These are phyloP conservation scores for Epipyxis sp. DNA, from an alignment of 108 stramenopile species.

Conservation along the genomic window DNA sequence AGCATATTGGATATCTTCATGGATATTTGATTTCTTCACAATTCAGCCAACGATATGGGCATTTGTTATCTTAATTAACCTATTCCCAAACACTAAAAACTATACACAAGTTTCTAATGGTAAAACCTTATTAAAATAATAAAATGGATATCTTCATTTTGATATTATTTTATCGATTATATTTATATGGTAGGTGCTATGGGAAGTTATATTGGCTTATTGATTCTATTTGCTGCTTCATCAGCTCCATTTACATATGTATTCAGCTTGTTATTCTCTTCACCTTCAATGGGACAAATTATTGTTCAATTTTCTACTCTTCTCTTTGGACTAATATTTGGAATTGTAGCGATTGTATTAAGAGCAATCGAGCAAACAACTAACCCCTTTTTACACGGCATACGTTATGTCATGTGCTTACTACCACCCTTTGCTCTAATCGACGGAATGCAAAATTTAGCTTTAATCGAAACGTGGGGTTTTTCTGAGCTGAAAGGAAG, in stretches of 20 bases:
- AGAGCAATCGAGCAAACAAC: conserved; percentile 49
- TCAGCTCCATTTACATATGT: conserved; percentile 86
- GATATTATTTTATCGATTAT: conserved; percentile 47
- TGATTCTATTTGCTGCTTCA: conserved; percentile 84
- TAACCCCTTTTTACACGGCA: conserved; percentile 48
- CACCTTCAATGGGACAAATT: conserved; percentile 72
- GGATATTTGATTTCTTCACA: conserved; percentile 78
- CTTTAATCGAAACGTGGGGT: conserved; percentile 27
- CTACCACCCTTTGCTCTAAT: conserved; percentile 68
- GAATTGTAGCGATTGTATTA: conserved; percentile 63
- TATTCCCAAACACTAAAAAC: too few relatives aligned
- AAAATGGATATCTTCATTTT: conserved; percentile 69
- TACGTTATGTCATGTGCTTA: conserved; percentile 57
- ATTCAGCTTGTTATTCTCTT: conserved; percentile 75
- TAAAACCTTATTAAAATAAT: too few relatives aligned
- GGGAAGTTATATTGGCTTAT: conserved; percentile 65
- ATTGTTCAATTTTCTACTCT: conserved; percentile 82
- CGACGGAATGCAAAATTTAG: conserved; percentile 63
- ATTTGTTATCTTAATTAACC: too few relatives aligned
- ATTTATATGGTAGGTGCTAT: conserved; percentile 58
- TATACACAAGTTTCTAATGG: too few relatives aligned
- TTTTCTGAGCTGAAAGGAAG: too few relatives aligned
- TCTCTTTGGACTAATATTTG: conserved; percentile 68
- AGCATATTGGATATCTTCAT: conserved; percentile 90
- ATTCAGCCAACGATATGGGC: conserved; percentile 81